Evolutionary conservation across 2,329 filamentous ascomycete species (phyloP).

Genomic region (Amesomyces nigricolor): DNA sequence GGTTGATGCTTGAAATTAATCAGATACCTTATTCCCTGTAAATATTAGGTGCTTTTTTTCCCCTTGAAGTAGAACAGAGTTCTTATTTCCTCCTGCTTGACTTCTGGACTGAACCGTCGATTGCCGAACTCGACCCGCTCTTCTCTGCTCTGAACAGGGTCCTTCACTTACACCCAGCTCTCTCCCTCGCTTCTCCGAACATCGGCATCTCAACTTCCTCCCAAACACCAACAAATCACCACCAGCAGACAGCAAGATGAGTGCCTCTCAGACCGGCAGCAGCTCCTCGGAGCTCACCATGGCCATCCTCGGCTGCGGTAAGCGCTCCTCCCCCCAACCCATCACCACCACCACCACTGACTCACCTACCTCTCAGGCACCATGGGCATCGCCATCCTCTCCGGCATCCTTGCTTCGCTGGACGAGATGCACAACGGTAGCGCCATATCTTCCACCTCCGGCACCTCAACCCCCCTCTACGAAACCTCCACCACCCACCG

Average conservation of each 20-base stretch:
- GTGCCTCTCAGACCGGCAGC: conserved; percentile 29
- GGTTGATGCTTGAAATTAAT: not conserved
- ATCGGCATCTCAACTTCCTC: not conserved
- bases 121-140: conserved; percentile 3
- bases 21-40: too few relatives aligned
- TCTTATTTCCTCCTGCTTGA: not conserved
- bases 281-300: conserved; percentile 56
- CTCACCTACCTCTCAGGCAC: conserved; percentile 50
- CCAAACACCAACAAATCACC: conserved; percentile 4
- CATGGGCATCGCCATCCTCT: conserved; percentile 80
- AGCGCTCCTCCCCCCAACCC: conserved; percentile 28
- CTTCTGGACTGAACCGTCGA: not conserved
- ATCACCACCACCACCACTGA: not conserved
- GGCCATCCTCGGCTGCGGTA: conserved; percentile 77
- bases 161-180: conserved; percentile 7
- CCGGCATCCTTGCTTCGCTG: conserved; percentile 70
- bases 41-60: too few relatives aligned
- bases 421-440: conserved; percentile 29
- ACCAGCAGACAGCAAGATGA: conserved; percentile 13
- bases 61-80: too few relatives aligned
- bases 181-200: not conserved
- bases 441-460: conserved; percentile 41
- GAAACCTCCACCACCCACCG: conserved; percentile 43
- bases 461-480: conserved; percentile 40
- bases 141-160: not conserved